Conservation (phyloP, 2,329 filamentous ascomycete species). For the Blumeria hordei region DNA sequence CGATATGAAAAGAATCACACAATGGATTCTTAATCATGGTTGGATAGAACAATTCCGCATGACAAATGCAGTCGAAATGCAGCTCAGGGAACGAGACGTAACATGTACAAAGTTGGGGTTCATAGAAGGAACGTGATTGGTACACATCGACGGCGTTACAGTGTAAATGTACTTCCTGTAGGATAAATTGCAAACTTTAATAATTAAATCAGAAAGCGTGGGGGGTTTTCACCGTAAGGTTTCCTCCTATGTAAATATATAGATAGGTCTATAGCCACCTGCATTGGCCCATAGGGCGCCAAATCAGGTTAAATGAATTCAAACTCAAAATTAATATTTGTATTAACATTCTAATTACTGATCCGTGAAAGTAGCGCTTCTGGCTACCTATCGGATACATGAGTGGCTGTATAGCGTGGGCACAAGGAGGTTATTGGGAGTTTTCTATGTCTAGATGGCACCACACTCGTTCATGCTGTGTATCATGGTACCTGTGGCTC, state of each 20-base stretch:
- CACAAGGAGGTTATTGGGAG: no score
- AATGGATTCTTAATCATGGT: background rate
- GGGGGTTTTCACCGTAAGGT: background rate
- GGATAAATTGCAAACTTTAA: background rate
- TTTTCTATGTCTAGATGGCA: no score
- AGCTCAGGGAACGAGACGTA: background rate
- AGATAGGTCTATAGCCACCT: background rate
- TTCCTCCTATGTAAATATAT: background rate
- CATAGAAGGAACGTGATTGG: background rate
- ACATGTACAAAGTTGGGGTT: background rate
- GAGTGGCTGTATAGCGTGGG: no score
- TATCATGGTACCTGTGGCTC: no score
- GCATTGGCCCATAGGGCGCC: background rate
- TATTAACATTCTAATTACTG: no score
- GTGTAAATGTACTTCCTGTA: background rate
- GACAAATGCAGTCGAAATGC: background rate
- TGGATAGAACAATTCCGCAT: background rate
- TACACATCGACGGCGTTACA: background rate
- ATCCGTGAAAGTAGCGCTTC: no score
- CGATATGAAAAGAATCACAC: background rate
- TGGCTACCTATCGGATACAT: no score
- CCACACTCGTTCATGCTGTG: no score
- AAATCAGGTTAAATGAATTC: background rate
- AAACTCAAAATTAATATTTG: no score
- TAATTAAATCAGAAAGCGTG: background rate